Conservation (phyloP, 2,329 filamentous ascomycete genomes). For the Xylaria sp. region DNA sequence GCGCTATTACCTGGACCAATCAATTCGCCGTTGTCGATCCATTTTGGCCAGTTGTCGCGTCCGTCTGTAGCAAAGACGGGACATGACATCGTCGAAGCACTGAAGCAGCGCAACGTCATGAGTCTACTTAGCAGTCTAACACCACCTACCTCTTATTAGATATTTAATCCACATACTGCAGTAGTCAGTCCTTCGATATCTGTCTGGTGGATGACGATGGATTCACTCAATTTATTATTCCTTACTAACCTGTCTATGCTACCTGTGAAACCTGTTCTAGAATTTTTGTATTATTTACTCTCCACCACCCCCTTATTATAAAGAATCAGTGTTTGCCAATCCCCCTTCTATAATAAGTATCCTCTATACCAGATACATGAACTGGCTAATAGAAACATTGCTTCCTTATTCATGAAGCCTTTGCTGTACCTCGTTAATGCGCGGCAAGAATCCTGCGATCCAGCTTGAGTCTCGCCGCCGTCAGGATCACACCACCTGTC, state of each 20-base stretch:
- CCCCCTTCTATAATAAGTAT: no score
- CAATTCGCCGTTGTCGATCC: background rate
- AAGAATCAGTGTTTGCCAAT: no score
- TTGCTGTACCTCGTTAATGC: slow-evolving; percentile 9
- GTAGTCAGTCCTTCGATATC: no score
- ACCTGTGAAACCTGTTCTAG: no score
- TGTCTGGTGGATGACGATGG: no score
- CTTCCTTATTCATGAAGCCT: background rate
- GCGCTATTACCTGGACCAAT: slow-evolving; percentile 8
- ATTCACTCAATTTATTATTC: no score
- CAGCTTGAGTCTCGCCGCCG: slow-evolving; percentile 32
- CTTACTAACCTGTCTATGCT: no score
- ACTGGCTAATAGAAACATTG: background rate
- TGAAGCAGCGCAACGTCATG: background rate
- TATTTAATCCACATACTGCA: no score
- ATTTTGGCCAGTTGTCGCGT: slow-evolving; percentile 14
- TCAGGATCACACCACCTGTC: slow-evolving; percentile 45
- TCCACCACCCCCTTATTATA: no score
- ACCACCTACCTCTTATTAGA: no score
- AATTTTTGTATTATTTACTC: no score
- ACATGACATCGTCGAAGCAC: background rate
- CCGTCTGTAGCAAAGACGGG: background rate
- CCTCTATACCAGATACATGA: background rate
- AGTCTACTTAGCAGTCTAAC: background rate
- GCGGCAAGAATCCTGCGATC: slow-evolving; percentile 32